Evolutionary conservation across 2,329 filamentous ascomycete species (phyloP).

Genomic region (Colletotrichum gloeosporioides): DNA sequence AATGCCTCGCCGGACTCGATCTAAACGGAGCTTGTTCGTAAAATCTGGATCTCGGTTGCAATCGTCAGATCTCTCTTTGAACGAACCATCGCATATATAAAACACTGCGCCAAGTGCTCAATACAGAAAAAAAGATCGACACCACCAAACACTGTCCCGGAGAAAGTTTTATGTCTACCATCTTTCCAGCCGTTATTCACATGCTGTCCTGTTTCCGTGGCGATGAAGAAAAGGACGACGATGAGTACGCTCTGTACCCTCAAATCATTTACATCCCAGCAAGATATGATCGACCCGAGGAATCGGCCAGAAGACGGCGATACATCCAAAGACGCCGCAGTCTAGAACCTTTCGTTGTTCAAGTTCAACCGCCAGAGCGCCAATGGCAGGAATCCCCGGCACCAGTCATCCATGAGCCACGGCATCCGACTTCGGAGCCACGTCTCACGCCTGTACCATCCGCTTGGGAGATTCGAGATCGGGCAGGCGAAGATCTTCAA

Average conservation of each 20-base stretch:
- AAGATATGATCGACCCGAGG: background rate
- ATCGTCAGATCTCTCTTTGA: background rate
- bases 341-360: background rate
- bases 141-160: background rate
- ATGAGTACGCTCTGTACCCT: background rate
- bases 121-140: background rate
- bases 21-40: background rate
- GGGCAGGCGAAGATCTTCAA: background rate
- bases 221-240: background rate
- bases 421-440: rapidly evolving
- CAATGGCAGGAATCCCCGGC: background rate
- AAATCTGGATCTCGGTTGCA: background rate
- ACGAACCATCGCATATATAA: background rate
- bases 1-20: background rate
- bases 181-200: background rate
- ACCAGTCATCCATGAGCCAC: background rate
- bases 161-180: background rate
- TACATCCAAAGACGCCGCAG: background rate
- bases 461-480: rapidly evolving
- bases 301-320: background rate
- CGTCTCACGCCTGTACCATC: rapidly evolving
- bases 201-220: background rate
- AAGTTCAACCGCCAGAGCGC: background rate
- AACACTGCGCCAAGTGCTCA: background rate
- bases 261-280: background rate